Base-by-base conservation (phyloP, 2,329 filamentous ascomycete genomes). In the Colletotrichum endophyticum region DNA sequence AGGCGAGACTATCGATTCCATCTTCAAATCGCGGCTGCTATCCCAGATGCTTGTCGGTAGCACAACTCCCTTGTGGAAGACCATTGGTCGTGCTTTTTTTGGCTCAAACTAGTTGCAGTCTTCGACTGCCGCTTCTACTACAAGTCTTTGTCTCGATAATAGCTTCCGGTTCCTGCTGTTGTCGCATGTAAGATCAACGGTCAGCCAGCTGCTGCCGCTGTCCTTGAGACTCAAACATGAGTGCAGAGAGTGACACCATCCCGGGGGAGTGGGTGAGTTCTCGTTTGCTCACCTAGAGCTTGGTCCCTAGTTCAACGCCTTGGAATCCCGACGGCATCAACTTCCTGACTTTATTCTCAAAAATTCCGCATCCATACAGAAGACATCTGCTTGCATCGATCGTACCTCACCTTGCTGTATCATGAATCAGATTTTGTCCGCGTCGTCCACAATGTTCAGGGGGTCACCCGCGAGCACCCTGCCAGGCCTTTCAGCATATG, bases 121-220 rank as follows among this genome's bases (percentile, higher is more conserved):
- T 25, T 22, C 13, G 5, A 22, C n/a, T 56, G 25, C 53, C 0
- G 25, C 22, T 56, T 56, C 1, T 9, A 25, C 11, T 56, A 56
- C 25, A 56, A 56, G 53, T 22, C 22, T 57, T 57, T 57, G 1
- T 57, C 53, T 27, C 25, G 15, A 57, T 4, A 0, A 5, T 57
- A 1, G 22, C 53, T 5, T 57, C 2, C 15, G 22, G 53, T 25
- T 22, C 3, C 53, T 57, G 0, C 22, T 57, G 15, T 57, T 57
- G 25, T 0, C 2, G 12, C 25, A 57, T 0, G 0, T 57, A 5
- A 27, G 22, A 15, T 27, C 25, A 2, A 27, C 15, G 25, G 13
- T 27, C 15, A 5, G 53, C 3, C 25, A 57, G 22, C 53, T 57
- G 15, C 25, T 57, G 15, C 15, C 25, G 15, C 25, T 57, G 4